phyloP scores from a whole-genome alignment of 352 stramenopile genomes.

The Phytophthora capsici region DNA sequence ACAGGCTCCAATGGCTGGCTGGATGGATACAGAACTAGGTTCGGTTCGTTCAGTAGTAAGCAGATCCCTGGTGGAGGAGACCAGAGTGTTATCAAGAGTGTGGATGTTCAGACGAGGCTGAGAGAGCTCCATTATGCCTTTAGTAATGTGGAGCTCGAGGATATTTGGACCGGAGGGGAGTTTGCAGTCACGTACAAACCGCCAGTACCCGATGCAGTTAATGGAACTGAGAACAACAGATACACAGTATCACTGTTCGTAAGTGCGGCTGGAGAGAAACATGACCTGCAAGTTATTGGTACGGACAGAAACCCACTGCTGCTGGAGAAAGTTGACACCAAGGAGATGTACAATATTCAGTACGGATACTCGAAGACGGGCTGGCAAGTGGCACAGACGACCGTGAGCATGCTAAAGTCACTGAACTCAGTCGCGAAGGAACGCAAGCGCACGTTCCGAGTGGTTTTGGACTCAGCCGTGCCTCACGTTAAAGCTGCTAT shows the following conservation, averaged over 20 bases:
- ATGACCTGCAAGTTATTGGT: slow-evolving; percentile 86
- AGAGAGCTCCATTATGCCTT: slow-evolving; percentile 81
- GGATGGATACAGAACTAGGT: slow-evolving; percentile 84
- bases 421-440: slow-evolving; percentile 73
- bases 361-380: slow-evolving; percentile 85
- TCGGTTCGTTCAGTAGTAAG: slow-evolving; percentile 85
- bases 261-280: slow-evolving; percentile 77
- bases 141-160: slow-evolving; percentile 60
- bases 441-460: slow-evolving; percentile 82
- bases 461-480: slow-evolving; percentile 82
- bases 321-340: slow-evolving; percentile 70
- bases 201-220: slow-evolving; percentile 14
- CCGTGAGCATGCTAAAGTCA: slow-evolving; percentile 79
- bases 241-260: slow-evolving; percentile 84
- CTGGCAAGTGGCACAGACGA: slow-evolving; percentile 82
- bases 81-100: slow-evolving; percentile 81
- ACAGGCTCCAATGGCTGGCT: slow-evolving; percentile 87
- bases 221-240: slow-evolving; percentile 21
- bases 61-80: slow-evolving; percentile 45
- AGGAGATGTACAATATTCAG: slow-evolving; percentile 71
- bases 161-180: slow-evolving; percentile 84
- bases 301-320: slow-evolving; percentile 62
- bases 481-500: slow-evolving; percentile 88
- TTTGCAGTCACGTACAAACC: slow-evolving; percentile 77
- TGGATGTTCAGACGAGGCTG: slow-evolving; percentile 87